Evolutionary conservation across 805 yeast genomes (phyloP), one percentile per base, ranked within the genome.

Genomic region (Crinitomyces ghanaensis): DNA sequence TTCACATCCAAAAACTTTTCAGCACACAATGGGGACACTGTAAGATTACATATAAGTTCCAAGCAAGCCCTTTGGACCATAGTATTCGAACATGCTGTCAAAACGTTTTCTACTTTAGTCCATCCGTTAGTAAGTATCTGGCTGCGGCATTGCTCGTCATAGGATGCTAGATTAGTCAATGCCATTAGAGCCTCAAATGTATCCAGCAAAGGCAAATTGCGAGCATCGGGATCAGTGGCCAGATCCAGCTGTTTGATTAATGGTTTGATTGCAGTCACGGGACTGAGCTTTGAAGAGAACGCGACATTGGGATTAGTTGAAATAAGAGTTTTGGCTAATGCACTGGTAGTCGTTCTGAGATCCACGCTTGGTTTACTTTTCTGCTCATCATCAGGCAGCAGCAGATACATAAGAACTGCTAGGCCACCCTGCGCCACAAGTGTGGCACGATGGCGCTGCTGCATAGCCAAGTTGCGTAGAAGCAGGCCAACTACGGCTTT

Each of bases 21-120:
- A 1, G 64, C 66, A 12, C 56, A 46, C 4, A 33, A 36, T 1
- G 59, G 54, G 2, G 56, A 48, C 31, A 48, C 58, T 47, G 74
- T 65, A 30, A 79, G 50, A 48, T 80, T 80, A 38, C 78, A 68
- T 6, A 77, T 51, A 12, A 80, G 63, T 46, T 80, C 85, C 53
- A 79, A 60, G 0, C 75, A 44, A 0, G 82, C 72, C 31, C 70
- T 59, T 48, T 76, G 82, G 3, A 80, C 51, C 34, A 62, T 50
- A 1, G 56, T 45, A 34, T 70, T 66, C 20, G 65, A 63, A 37
- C 69, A 63, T 7, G 8, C 12, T 13, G 70, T 41, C 41, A 72
- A 45, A 13, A 60, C 44, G 19, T 51, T 50, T 38, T 66, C 71
- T 9, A 77, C 60, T 18, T 60, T 60, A 1, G 61, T 44, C 68